phyloP scores from a whole-genome alignment of 352 stramenopile genomes.

The Globisporangium acanthophoron region DNA sequence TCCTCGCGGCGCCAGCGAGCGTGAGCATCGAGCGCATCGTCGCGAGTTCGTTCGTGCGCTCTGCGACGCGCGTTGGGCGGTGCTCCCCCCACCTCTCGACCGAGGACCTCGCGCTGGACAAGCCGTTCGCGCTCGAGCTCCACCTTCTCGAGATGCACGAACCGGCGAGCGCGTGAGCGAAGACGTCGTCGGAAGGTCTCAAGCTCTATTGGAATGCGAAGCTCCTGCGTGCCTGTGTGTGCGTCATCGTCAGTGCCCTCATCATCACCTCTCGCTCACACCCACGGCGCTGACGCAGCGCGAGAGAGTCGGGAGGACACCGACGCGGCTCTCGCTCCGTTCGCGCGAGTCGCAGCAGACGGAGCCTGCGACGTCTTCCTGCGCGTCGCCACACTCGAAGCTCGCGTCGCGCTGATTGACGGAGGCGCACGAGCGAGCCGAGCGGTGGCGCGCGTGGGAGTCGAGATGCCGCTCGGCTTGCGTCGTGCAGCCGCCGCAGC shows the following conservation, averaged over 20 bases:
- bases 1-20: slow-evolving; percentile 44
- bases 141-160: slow-evolving; percentile 17
- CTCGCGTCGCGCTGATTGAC: slow-evolving; percentile 7
- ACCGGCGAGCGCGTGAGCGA: not conserved
- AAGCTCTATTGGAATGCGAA: not conserved
- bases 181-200: not conserved
- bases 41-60: slow-evolving; percentile 2
- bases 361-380: not conserved
- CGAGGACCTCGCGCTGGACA: slow-evolving; percentile 43
- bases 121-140: slow-evolving; percentile 39
- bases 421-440: not conserved
- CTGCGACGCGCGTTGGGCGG: slow-evolving; percentile 21
- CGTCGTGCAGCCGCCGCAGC: not conserved
- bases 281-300: slow-evolving; percentile 10
- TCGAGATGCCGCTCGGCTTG: slow-evolving; percentile 34
- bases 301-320: slow-evolving; percentile 7
- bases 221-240: not conserved
- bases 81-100: slow-evolving; percentile 57
- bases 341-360: not conserved
- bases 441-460: not conserved
- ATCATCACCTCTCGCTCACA: not conserved
- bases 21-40: slow-evolving; percentile 23
- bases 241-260: not conserved
- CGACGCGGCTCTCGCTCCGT: not conserved
- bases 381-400: slow-evolving; percentile 2